Conservation (phyloP, 768 basidiomycete species). For the Hygrocybe punicea region DNA sequence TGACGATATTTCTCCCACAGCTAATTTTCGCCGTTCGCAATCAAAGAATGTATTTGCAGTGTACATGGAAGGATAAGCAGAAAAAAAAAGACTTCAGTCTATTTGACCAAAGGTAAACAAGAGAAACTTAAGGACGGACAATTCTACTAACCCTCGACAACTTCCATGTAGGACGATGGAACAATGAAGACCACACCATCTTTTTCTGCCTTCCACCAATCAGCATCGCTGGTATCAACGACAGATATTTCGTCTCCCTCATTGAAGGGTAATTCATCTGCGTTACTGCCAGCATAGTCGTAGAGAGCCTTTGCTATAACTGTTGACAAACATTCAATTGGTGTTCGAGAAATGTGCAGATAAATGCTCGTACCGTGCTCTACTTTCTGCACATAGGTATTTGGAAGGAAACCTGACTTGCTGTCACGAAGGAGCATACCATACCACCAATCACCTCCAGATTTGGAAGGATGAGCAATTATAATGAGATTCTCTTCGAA, state of each 20-base stretch:
- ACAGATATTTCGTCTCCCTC: slow-evolving; percentile 79
- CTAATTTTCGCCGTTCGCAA: background rate
- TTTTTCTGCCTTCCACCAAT: slow-evolving; percentile 97
- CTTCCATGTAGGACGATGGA: slow-evolving; percentile 87
- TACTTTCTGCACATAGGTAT: slow-evolving; percentile 77
- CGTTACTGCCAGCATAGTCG: slow-evolving; percentile 61
- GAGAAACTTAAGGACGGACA: slow-evolving; percentile 51
- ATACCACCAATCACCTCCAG: slow-evolving; percentile 91
- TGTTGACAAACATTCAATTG: slow-evolving; percentile 20
- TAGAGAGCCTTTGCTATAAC: slow-evolving; percentile 79
- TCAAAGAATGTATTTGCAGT: slow-evolving; percentile 11
- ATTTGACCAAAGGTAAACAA: slow-evolving; percentile 56
- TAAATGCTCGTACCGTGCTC: slow-evolving; percentile 52
- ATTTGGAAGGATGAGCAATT: slow-evolving; percentile 79
- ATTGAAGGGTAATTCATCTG: slow-evolving; percentile 81
- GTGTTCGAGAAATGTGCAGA: slow-evolving; percentile 1
- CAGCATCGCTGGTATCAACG: slow-evolving; percentile 76
- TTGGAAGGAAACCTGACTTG: slow-evolving; percentile 84
- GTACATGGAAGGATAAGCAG: slow-evolving; percentile 52
- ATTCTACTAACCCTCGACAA: slow-evolving; percentile 83
- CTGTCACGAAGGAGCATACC: slow-evolving; percentile 65
- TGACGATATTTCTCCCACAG: background rate
- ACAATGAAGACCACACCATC: slow-evolving; percentile 85
- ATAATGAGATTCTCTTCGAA: slow-evolving; percentile 81
- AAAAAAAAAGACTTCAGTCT: slow-evolving; percentile 81